phyloP scores from a whole-genome alignment of 306 rosid genomes.

The Aeschynomene evenia region DNA sequence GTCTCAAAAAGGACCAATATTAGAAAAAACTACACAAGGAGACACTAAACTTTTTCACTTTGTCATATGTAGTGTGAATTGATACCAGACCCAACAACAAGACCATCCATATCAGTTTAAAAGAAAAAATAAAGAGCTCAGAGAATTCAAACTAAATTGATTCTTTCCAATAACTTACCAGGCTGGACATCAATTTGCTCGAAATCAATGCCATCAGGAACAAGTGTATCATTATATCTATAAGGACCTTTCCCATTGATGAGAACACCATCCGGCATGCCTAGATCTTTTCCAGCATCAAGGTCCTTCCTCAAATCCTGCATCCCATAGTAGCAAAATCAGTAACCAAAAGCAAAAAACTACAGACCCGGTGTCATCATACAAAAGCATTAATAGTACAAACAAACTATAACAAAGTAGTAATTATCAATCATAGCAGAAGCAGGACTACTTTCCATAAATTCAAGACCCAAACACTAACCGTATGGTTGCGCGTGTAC shows the following conservation, averaged over 20 bases:
- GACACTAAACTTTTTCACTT: slow-evolving; percentile 9
- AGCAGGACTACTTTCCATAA: not conserved
- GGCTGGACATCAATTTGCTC: slow-evolving; percentile 77
- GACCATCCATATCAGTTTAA: not conserved
- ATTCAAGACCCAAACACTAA: slow-evolving; percentile 40
- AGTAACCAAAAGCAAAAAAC: slow-evolving; percentile 30
- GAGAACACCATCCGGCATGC: slow-evolving; percentile 95
- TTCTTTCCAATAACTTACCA: slow-evolving; percentile 45
- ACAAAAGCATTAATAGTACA: not conserved
- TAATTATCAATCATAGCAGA: not conserved
- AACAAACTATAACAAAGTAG: no score
- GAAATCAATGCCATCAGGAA: slow-evolving; percentile 73
- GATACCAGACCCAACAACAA: slow-evolving; percentile 3
- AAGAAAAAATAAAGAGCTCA: not conserved
- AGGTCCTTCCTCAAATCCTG: slow-evolving; percentile 82
- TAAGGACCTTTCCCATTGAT: slow-evolving; percentile 97
- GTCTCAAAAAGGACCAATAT: not conserved
- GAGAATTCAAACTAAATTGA: slow-evolving; percentile 10
- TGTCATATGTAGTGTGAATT: not conserved
- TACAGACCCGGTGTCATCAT: not conserved
- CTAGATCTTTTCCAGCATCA: slow-evolving; percentile 88
- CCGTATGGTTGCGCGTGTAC: slow-evolving; percentile 89
- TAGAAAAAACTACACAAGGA: not conserved
- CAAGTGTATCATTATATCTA: slow-evolving; percentile 79
- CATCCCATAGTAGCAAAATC: slow-evolving; percentile 34